Conservation (phyloP, 805 yeast genomes). For the Starmerella potacharoeniae region DNA sequence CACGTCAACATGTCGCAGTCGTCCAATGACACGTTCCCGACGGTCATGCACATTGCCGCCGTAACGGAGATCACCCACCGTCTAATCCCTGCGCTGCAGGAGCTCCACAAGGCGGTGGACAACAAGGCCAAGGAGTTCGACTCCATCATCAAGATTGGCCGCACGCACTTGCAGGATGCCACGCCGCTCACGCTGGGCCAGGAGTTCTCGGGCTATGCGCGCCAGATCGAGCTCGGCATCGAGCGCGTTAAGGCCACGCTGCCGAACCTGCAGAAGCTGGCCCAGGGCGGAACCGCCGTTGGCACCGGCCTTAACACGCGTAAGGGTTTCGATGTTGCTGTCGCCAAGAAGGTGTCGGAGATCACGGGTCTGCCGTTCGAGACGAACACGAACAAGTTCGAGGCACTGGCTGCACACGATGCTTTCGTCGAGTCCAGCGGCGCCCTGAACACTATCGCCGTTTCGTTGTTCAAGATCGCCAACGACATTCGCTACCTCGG, state of each 20-base stretch:
- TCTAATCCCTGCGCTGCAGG: slow-evolving; percentile 69
- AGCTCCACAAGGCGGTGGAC: slow-evolving; percentile 66
- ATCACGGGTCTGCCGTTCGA: slow-evolving; percentile 80
- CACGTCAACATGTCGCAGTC: slow-evolving; percentile 98
- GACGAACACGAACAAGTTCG: slow-evolving; percentile 98
- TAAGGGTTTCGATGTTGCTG: slow-evolving; percentile 74
- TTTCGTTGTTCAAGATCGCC: slow-evolving; percentile 88
- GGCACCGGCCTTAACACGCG: slow-evolving; percentile 97
- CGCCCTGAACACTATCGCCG: slow-evolving; percentile 90
- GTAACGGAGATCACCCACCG: slow-evolving; percentile 70
- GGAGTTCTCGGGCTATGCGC: slow-evolving; percentile 94
- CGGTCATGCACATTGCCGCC: slow-evolving; percentile 99
- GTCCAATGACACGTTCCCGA: slow-evolving; percentile 98
- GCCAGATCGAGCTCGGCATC: slow-evolving; percentile 84
- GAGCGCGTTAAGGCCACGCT: slow-evolving; percentile 68
- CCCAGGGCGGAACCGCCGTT: slow-evolving; percentile 99
- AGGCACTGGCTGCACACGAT: slow-evolving; percentile 97
- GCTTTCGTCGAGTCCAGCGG: slow-evolving; percentile 97
- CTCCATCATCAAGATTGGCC: slow-evolving; percentile 91
- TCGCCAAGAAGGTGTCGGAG: slow-evolving; percentile 75
- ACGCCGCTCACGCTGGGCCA: slow-evolving; percentile 97
- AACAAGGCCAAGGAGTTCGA: slow-evolving; percentile 72
- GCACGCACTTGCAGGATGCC: slow-evolving; percentile 98
- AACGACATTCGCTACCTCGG: slow-evolving; percentile 97
- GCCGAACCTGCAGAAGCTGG: slow-evolving; percentile 67